phyloP scores from a whole-genome alignment of 495 filamentous ascomycete genomes.

The Poronia punctata region DNA sequence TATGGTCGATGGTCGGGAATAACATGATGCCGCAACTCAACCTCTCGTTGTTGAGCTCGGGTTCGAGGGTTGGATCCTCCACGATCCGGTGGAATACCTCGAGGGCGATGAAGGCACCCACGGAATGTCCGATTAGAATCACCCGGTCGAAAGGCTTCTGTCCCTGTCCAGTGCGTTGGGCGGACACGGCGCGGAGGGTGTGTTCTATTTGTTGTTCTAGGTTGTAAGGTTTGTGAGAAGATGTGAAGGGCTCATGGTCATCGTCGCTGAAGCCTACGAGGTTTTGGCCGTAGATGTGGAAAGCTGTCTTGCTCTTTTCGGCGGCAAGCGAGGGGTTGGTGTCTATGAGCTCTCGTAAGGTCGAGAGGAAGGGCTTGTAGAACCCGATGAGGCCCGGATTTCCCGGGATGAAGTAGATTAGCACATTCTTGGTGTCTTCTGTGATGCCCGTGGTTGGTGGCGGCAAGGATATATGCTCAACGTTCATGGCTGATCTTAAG shows the following conservation, averaged over 20 bases:
- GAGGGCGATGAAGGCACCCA: conserved; percentile 71
- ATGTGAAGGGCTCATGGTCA: conserved; percentile 34
- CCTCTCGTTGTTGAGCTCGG: conserved; percentile 11
- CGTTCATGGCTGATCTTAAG: conserved; percentile 5
- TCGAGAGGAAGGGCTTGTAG: conserved; percentile 62
- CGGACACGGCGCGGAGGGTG: conserved; percentile 22
- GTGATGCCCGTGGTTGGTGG: conserved; percentile 5
- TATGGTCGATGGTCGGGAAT: conserved; percentile 72
- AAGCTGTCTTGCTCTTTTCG: conserved; percentile 16
- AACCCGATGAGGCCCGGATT: conserved; percentile 83
- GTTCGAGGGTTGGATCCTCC: conserved; percentile 12
- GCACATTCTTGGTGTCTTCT: conserved; percentile 15
- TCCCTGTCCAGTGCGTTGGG: conserved; percentile 14
- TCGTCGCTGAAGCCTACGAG: conserved; percentile 65
- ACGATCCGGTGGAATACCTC: conserved; percentile 57
- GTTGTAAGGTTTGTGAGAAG: conserved; percentile 29
- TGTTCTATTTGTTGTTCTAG: conserved; percentile 59
- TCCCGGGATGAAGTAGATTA: conserved; percentile 67
- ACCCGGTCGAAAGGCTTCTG: conserved; percentile 42
- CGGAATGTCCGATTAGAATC: conserved; percentile 77
- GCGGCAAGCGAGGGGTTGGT: conserved; percentile 13
- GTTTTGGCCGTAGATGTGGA: conserved; percentile 62
- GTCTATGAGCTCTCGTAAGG: conserved; percentile 32
- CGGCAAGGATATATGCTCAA: conserved; percentile 15
- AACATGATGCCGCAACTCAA: conserved; percentile 55